These are phyloP conservation scores for Thymus mandschuricus DNA, from an alignment of 257 asterid genomes.

Conservation along the genomic window DNA sequence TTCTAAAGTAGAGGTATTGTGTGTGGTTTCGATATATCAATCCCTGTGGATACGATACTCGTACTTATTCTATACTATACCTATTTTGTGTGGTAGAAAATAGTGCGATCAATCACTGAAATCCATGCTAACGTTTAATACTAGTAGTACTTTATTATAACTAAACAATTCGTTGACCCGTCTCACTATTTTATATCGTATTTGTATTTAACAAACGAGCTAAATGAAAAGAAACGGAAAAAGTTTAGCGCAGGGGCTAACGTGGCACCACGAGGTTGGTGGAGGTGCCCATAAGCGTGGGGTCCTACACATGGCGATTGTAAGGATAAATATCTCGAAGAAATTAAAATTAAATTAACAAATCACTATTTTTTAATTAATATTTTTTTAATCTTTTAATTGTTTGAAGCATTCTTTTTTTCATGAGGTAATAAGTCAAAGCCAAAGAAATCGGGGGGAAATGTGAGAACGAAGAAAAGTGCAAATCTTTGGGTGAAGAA, in stretches of 20 bases:
- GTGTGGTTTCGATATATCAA: no score
- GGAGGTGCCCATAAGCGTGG: constrained; percentile 27
- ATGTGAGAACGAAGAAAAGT: constrained; percentile 14
- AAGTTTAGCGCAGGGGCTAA: background rate
- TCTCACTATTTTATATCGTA: no score
- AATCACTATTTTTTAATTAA: constrained; percentile 20
- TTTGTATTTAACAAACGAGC: background rate
- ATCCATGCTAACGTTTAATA: constrained; percentile 37
- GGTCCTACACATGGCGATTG: constrained; percentile 34
- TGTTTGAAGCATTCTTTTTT: constrained; percentile 23
- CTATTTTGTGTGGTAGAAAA: no score
- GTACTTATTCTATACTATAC: no score
- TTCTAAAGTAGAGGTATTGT: no score
- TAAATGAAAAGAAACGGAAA: no score
- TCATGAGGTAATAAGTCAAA: constrained; percentile 30
- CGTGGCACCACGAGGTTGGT: constrained; percentile 30
- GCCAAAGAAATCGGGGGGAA: constrained; percentile 3
- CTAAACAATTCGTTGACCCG: no score
- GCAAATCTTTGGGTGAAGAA: constrained; percentile 28
- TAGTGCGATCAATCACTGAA: constrained; percentile 60
- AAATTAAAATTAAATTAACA: background rate
- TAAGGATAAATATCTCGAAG: constrained; percentile 26
- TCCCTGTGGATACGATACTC: no score
- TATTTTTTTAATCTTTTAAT: background rate
- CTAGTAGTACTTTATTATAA: no score